Evolutionary conservation across 768 basidiomycete genomes (phyloP).

Genomic region (Suillus fuscotomentosus): DNA sequence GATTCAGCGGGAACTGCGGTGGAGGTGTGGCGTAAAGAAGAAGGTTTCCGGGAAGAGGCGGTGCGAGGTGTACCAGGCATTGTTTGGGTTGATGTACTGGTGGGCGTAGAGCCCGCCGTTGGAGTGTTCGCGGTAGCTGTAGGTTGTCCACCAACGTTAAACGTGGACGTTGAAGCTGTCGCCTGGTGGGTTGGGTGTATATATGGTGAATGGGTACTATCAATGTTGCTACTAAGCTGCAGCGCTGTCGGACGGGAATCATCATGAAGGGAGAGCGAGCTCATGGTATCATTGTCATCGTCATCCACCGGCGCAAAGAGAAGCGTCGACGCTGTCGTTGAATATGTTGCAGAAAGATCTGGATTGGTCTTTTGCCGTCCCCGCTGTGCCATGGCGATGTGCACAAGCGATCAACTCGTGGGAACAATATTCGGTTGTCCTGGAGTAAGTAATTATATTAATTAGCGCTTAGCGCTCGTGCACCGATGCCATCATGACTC

Average conservation of each 20-base stretch:
- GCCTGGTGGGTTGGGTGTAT: constrained; percentile 33
- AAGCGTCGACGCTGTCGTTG: constrained; percentile 4
- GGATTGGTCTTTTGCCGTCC: constrained; percentile 1
- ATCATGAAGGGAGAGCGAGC: constrained; percentile 12
- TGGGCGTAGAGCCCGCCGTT: not conserved
- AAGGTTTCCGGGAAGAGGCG: constrained; percentile 28
- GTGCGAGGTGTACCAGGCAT: constrained; percentile 26
- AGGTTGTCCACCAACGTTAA: constrained; percentile 29
- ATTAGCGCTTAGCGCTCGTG: too few relatives aligned
- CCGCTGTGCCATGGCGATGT: constrained; percentile 2
- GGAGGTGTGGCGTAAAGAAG: constrained; percentile 29
- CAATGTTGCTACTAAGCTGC: constrained; percentile 8
- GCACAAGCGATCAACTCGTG: not conserved
- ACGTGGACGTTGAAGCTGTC: constrained; percentile 36
- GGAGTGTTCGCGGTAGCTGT: not conserved
- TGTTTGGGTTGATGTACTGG: constrained; percentile 13
- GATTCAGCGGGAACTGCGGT: constrained; percentile 25
- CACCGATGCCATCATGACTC: too few relatives aligned
- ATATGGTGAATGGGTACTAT: constrained; percentile 36
- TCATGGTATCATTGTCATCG: constrained; percentile 25
- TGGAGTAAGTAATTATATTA: too few relatives aligned
- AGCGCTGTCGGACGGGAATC: constrained; percentile 6
- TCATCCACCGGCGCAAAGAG: constrained; percentile 15
- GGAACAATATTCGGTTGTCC: not conserved
- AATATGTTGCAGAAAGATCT: constrained; percentile 2